Percentiles rank a stretch among this genome's conserved stretches.
Conservation (phyloP, 768 basidiomycete genomes). For the Trametes elegans region DNA sequence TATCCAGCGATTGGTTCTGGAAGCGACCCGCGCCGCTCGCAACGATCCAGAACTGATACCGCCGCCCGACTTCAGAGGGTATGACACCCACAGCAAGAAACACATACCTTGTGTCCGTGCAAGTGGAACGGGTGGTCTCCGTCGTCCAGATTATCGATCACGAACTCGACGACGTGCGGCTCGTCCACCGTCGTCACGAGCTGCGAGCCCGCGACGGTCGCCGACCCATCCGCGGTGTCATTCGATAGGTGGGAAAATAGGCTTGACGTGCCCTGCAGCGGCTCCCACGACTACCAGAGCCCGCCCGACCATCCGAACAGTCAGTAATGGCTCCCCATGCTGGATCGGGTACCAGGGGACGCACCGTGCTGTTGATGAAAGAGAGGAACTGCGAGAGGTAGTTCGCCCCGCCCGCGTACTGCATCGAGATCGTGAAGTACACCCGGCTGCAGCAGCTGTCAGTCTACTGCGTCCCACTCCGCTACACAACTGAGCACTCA, state of each 20-base stretch:
- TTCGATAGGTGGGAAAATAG: conserved; percentile 22
- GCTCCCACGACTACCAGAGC: conserved; percentile 25
- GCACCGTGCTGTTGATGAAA: conserved; percentile 32
- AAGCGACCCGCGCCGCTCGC: conserved; percentile 37
- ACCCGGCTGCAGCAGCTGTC: conserved; percentile 10
- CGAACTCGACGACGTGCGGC: conserved; percentile 25
- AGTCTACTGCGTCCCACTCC: background rate
- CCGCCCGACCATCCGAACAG: background rate
- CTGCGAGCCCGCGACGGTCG: conserved; percentile 22
- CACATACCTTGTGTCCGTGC: conserved; percentile 33
- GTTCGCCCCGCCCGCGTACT: conserved; percentile 19
- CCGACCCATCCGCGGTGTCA: conserved; percentile 10
- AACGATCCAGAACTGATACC: conserved; percentile 31
- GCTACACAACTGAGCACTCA: background rate
- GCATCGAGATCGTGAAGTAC: conserved; percentile 26
- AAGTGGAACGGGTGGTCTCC: conserved; percentile 38
- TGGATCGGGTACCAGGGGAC: too few species aligned
- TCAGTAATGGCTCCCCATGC: too few species aligned
- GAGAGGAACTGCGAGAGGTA: conserved; percentile 26
- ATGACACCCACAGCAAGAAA: too few species aligned
- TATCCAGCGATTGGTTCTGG: conserved; percentile 29
- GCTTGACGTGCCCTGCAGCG: conserved; percentile 24
- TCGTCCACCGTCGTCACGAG: conserved; percentile 26
- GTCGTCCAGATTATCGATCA: conserved; percentile 31
- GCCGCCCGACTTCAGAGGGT: background rate